Percentiles rank a stretch among this genome's conserved stretches.
phyloP scores from a whole-genome alignment of 192 early-diverging fungal species.

The Podila horticola region DNA sequence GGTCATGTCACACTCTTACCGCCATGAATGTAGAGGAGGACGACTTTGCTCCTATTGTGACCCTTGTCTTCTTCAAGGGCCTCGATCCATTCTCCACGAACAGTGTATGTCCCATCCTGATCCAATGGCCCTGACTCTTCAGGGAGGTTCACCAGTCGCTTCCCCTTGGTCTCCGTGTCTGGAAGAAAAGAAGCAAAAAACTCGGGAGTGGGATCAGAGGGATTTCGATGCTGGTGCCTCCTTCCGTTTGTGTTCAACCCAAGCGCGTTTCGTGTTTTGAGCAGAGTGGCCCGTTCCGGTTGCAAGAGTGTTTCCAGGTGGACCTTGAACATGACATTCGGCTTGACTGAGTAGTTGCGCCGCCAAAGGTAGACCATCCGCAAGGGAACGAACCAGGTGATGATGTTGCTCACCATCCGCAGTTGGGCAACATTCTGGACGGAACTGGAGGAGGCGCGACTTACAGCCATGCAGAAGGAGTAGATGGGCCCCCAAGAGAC shows the following conservation, averaged over 20 bases:
- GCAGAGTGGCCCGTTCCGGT: constrained; percentile 24
- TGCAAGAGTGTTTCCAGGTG: constrained; percentile 27
- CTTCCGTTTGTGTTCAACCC: not conserved
- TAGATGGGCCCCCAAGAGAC: constrained; percentile 28
- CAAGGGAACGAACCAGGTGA: constrained; percentile 24
- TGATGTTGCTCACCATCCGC: constrained; percentile 34
- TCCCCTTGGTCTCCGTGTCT: not conserved
- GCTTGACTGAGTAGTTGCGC: constrained; percentile 10
- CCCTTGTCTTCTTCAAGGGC: constrained; percentile 19
- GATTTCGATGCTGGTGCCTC: constrained; percentile 4
- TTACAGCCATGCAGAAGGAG: constrained; percentile 41
- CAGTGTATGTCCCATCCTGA: constrained; percentile 18
- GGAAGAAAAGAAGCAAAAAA: constrained; percentile 38
- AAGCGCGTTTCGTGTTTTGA: constrained; percentile 10
- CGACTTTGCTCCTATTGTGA: constrained; percentile 53
- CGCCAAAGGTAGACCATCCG: constrained; percentile 23
- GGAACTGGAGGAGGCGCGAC: constrained; percentile 26
- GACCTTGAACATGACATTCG: constrained; percentile 28
- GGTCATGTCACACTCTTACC: constrained; percentile 39
- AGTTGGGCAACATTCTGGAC: constrained; percentile 33
- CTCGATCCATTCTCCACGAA: constrained; percentile 61
- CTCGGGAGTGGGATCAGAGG: constrained; percentile 19
- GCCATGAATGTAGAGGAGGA: constrained; percentile 81
- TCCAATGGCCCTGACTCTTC: constrained; percentile 35
- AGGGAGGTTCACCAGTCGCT: constrained; percentile 22